Evolutionary conservation across 352 stramenopile species (phyloP), one percentile per base, ranked within the genome.

Genomic region (Phytopythium litorale): DNA sequence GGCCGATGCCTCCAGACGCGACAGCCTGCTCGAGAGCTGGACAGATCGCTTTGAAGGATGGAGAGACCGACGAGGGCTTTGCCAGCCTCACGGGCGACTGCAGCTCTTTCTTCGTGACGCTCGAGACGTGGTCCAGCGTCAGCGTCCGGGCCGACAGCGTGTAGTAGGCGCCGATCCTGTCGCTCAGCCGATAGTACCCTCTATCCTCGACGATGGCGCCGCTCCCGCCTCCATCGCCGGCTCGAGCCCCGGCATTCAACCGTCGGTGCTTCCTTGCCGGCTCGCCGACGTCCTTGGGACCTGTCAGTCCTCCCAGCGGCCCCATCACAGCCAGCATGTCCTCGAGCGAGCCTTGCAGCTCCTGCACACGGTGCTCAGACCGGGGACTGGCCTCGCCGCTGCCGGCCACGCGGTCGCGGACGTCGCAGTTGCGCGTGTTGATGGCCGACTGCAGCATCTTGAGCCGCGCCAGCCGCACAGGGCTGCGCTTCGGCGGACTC

Each of bases 371-470:
- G 60, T 60, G 37, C 55, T 75, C 67, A 0, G 64, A 75, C 6
- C 71, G 61, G 12, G 70, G 62, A 58, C 63, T 71, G 7, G 66
- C 49, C 2, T 58, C 62, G 21, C 58, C 46, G 19, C 38, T 60
- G 11, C 68, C 65, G 16, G 68, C 66, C 1, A 64, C 63, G 37
- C 77, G 67, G 49, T 90, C 80, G 21, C 78, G 78, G 7, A 90
- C 53, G 33, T 91, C 77, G 59, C 81, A 91, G 52, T 90, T 91
- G 43, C 82, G 79, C 3, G 84, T 84, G 56, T 92, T 89, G 71
- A 94, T 91, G 11, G 86, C 81, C 13, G 75, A 83, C 65, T 93
- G 86, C 43, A 94, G 71, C 79, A 93, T 93, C 62, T 93, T 91
- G 23, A 94, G 75, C 11, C 86, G 65, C 15, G 80, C 82, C 30